Evolutionary conservation across 192 early-diverging fungal genomes (phyloP).

Genomic region (Spizellomyces punctatus): DNA sequence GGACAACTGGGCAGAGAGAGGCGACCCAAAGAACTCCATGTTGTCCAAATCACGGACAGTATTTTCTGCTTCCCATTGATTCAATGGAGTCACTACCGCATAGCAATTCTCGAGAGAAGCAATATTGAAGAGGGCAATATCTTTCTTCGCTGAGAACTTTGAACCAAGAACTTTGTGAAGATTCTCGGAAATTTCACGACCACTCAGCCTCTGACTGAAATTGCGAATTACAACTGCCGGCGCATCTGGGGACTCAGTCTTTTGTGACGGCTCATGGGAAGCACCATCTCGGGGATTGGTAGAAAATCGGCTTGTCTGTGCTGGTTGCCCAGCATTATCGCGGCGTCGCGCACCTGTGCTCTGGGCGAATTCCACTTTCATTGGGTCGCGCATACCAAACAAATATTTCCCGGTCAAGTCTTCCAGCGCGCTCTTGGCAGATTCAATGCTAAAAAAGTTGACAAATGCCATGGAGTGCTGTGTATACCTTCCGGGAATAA

Average conservation of each 20-base stretch:
- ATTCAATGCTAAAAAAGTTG: conserved; percentile 15
- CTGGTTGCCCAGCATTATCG: background rate
- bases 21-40: conserved; percentile 25
- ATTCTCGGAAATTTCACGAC: conserved; percentile 29
- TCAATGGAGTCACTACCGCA: conserved; percentile 18
- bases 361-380: conserved; percentile 31
- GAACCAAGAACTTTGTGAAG: conserved; percentile 8
- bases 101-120: conserved; percentile 25
- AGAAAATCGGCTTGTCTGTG: background rate
- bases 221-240: conserved; percentile 25
- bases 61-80: conserved; percentile 15
- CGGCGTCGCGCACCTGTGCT: conserved; percentile 1
- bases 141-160: background rate
- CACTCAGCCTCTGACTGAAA: conserved; percentile 31
- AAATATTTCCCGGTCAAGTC: conserved; percentile 12
- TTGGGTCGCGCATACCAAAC: conserved; percentile 23
- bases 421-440: conserved; percentile 10
- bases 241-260: background rate
- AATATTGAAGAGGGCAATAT: conserved; percentile 24
- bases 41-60: conserved; percentile 15
- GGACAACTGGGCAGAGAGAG: background rate
- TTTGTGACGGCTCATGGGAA: background rate
- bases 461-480: conserved; percentile 33
- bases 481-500: conserved; percentile 27
- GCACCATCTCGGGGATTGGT: background rate